Conservation (phyloP, 2,329 filamentous ascomycete genomes). For the Paecilomyces dactylethromorphus region DNA sequence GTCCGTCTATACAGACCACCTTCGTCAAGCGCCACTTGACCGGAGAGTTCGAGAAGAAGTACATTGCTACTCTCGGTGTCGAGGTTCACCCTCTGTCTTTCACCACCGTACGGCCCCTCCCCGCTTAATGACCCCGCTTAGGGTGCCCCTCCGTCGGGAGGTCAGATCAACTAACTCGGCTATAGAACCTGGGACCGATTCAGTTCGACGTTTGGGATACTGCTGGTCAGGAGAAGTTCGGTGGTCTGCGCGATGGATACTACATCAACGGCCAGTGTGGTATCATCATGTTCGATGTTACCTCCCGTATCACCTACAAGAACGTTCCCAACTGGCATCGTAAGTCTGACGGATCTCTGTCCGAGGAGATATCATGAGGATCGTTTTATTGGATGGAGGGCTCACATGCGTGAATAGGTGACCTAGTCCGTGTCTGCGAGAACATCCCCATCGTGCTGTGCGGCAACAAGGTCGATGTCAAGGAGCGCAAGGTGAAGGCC, state of each 20-base stretch:
- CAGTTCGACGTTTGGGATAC: slow-evolving; percentile 99
- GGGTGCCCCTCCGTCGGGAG: slow-evolving; percentile 9
- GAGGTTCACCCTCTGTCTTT: slow-evolving; percentile 98
- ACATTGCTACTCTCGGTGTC: slow-evolving; percentile 98
- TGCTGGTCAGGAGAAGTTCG: slow-evolving; percentile 98
- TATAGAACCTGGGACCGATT: slow-evolving; percentile 83
- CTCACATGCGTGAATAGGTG: slow-evolving; percentile 52
- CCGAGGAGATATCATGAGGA: background rate
- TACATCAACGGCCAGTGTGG: slow-evolving; percentile 99
- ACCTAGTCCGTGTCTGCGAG: slow-evolving; percentile 98
- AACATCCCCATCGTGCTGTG: slow-evolving; percentile 97
- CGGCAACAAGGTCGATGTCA: slow-evolving; percentile 99
- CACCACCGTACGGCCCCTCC: slow-evolving; percentile 72
- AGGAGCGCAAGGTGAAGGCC: slow-evolving; percentile 99
- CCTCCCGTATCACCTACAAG: slow-evolving; percentile 99
- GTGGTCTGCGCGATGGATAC: slow-evolving; percentile 98
- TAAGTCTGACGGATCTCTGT: slow-evolving; percentile 49
- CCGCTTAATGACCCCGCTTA: slow-evolving; percentile 20
- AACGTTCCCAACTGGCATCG: slow-evolving; percentile 99
- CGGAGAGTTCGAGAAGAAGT: slow-evolving; percentile 99
- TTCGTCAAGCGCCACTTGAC: slow-evolving; percentile 99
- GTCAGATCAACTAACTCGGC: slow-evolving; percentile 19
- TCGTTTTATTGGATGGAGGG: background rate
- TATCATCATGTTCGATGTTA: slow-evolving; percentile 99
- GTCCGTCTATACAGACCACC: slow-evolving; percentile 65